These are phyloP conservation scores for Neofusicoccum sp. DNA, from an alignment of 2,329 filamentous ascomycete species.

Conservation along the genomic window DNA sequence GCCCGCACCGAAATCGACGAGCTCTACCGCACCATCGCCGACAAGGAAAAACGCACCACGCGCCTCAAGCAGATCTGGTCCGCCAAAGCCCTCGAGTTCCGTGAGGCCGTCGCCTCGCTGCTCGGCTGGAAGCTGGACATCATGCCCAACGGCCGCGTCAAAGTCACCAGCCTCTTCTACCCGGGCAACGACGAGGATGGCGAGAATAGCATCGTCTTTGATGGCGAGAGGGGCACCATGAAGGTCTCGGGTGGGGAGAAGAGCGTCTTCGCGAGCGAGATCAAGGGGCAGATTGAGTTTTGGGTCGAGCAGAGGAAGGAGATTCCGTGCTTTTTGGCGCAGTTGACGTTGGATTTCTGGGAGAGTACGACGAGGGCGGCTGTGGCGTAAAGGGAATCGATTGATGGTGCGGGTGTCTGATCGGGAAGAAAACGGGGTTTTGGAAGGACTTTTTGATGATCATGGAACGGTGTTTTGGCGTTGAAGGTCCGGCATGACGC, in stretches of 20 bases:
- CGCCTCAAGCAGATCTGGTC: conserved; percentile 93
- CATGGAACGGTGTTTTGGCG: not conserved
- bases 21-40: conserved; percentile 51
- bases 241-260: conserved; percentile 91
- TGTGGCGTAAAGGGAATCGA: not conserved
- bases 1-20: conserved; percentile 75
- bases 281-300: conserved; percentile 85
- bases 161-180: conserved; percentile 84
- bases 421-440: too few species aligned
- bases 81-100: conserved; percentile 89
- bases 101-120: conserved; percentile 88
- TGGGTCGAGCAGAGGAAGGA: conserved; percentile 95
- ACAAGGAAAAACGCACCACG: conserved; percentile 76
- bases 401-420: not conserved
- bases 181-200: conserved; percentile 68
- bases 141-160: conserved; percentile 94
- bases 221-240: conserved; percentile 95
- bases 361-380: conserved; percentile 56
- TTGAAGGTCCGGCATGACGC: not conserved
- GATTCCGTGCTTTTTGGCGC: conserved; percentile 90
- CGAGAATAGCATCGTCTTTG: conserved; percentile 72
- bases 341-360: conserved; percentile 90
- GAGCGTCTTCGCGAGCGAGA: conserved; percentile 82
- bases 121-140: conserved; percentile 96
- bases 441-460: not conserved